phyloP scores from a whole-genome alignment of 2,329 filamentous ascomycete genomes.

The Ophidiomyces ophidiicola region DNA sequence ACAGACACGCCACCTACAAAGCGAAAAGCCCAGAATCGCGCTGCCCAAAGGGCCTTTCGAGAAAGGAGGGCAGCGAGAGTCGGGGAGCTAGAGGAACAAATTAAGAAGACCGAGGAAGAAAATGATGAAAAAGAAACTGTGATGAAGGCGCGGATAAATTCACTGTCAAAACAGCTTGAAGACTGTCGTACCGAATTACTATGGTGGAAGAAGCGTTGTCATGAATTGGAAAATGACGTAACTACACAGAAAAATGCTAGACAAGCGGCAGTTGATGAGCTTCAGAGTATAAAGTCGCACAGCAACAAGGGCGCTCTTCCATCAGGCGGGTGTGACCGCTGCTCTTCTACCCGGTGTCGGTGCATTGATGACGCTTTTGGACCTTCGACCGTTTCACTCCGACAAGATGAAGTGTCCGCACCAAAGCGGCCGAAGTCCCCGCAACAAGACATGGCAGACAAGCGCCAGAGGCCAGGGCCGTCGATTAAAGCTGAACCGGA shows the following conservation, averaged over 20 bases:
- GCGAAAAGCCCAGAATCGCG: conserved; percentile 82
- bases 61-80: conserved; percentile 88
- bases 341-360: conserved; percentile 51
- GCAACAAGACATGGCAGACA: conserved; percentile 29
- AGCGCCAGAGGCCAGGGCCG: conserved; percentile 43
- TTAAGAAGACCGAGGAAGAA: conserved; percentile 38
- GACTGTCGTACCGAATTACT: conserved; percentile 45
- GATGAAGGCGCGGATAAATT: conserved; percentile 42
- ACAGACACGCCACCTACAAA: conserved; percentile 86
- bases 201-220: conserved; percentile 43
- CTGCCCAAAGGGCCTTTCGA: conserved; percentile 82
- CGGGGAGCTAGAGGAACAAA: conserved; percentile 48
- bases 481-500: conserved; percentile 36
- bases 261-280: conserved; percentile 30
- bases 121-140: conserved; percentile 37
- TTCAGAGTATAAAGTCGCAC: conserved; percentile 18
- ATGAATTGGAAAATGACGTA: conserved; percentile 51
- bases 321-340: conserved; percentile 53
- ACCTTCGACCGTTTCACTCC: conserved; percentile 28
- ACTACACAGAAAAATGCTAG: conserved; percentile 34
- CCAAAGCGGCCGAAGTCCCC: conserved; percentile 29
- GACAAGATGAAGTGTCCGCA: conserved; percentile 24
- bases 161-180: conserved; percentile 54
- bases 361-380: conserved; percentile 47
- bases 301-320: conserved; percentile 27